phyloP scores from a whole-genome alignment of 176 grass and related monocot genomes.

The Bothriochloa decipiens region DNA sequence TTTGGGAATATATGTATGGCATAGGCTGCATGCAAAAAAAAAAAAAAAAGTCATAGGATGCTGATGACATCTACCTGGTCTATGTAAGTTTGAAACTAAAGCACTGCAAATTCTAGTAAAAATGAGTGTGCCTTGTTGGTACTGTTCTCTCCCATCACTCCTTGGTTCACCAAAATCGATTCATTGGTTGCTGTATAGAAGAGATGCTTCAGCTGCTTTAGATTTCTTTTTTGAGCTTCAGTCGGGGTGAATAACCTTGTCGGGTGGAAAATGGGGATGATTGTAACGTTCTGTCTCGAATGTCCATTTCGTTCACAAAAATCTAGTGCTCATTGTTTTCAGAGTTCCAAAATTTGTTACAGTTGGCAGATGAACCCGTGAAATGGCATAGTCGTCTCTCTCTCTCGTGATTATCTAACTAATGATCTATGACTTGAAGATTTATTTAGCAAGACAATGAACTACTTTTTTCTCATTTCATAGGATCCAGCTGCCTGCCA shows the following conservation, averaged over 20 bases:
- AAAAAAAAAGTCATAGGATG: background rate
- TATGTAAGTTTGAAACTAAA: background rate
- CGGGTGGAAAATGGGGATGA: background rate
- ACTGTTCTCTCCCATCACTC: background rate
- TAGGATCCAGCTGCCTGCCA: no score
- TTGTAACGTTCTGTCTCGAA: background rate
- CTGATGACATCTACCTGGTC: background rate
- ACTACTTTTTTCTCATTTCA: no score
- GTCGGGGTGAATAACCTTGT: background rate
- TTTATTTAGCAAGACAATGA: no score
- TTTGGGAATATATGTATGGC: background rate
- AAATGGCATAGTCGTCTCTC: no score
- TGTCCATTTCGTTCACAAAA: background rate
- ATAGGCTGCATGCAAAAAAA: background rate
- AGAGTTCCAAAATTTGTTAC: no score
- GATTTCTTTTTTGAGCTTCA: no score
- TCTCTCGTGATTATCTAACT: no score
- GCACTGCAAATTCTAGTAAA: background rate
- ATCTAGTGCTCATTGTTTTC: background rate
- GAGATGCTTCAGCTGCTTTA: background rate
- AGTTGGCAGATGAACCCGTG: no score
- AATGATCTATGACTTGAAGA: no score
- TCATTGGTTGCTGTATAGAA: no score
- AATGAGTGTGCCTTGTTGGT: background rate
- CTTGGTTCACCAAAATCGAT: no score